Evolutionary conservation across 2,329 filamentous ascomycete species (phyloP).

Genomic region (Arthrobotrys conoides): DNA sequence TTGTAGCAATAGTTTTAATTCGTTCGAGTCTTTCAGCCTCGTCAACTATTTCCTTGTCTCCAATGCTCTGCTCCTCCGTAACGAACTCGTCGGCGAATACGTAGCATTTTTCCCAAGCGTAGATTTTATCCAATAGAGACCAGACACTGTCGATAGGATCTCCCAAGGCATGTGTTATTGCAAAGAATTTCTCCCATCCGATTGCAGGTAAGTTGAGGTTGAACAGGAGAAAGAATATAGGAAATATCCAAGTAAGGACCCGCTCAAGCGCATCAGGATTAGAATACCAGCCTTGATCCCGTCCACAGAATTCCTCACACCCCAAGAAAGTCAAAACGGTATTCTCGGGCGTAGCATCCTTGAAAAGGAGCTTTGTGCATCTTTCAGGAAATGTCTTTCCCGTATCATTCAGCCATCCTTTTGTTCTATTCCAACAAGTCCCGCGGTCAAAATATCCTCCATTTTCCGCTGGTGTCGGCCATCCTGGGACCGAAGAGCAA

Average conservation of each 20-base stretch:
- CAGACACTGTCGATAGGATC: constrained; percentile 25
- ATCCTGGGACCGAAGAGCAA: not conserved
- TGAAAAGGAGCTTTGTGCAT: not conserved
- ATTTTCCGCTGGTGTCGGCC: not conserved
- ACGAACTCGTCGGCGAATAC: constrained; percentile 16
- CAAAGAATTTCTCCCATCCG: constrained; percentile 20
- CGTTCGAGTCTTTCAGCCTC: constrained; percentile 9
- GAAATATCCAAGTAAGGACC: constrained; percentile 22
- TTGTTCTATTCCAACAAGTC: not conserved
- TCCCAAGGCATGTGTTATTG: not conserved
- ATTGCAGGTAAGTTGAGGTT: constrained; percentile 14
- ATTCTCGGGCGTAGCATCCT: not conserved
- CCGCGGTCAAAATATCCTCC: not conserved
- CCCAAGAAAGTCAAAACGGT: not conserved
- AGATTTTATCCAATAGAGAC: constrained; percentile 20
- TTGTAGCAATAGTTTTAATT: constrained; percentile 4
- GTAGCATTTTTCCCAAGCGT: constrained; percentile 21
- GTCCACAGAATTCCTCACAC: not conserved
- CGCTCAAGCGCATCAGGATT: constrained; percentile 3
- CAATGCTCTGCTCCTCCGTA: constrained; percentile 11
- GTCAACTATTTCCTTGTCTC: not conserved
- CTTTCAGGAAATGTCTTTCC: not conserved
- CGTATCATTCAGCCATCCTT: not conserved
- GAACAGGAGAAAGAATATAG: constrained; percentile 11
- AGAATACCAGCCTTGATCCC: constrained; percentile 1